phyloP scores from a whole-genome alignment of 2,329 filamentous ascomycete genomes.

The Pyricularia pennisetigena region DNA sequence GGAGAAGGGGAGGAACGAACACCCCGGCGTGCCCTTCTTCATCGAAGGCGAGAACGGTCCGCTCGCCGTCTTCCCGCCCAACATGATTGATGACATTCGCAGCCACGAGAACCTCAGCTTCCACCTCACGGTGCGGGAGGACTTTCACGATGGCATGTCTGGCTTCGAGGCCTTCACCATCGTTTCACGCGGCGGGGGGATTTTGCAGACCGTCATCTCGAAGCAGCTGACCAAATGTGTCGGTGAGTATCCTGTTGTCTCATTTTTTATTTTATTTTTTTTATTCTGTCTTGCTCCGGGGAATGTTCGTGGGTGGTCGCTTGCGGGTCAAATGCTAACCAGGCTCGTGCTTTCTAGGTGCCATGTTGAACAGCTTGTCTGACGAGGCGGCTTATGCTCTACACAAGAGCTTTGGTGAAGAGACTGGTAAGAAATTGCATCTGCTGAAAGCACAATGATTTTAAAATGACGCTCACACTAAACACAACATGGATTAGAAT shows the following conservation, averaged over 20 bases:
- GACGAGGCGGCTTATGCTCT: slow-evolving; percentile 22
- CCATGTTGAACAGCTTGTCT: slow-evolving; percentile 17
- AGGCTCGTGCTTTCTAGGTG: neutral
- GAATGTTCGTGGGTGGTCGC: neutral
- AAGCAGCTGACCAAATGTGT: slow-evolving; percentile 11
- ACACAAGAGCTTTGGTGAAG: slow-evolving; percentile 20
- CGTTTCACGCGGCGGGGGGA: slow-evolving; percentile 9
- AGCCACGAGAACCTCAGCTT: neutral
- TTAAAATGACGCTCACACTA: neutral
- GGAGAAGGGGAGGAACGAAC: neutral
- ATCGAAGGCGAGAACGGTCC: slow-evolving; percentile 3
- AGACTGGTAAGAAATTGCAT: neutral
- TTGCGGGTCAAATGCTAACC: neutral
- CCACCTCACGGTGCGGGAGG: slow-evolving; percentile 3
- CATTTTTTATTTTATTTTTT: neutral
- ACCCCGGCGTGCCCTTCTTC: neutral
- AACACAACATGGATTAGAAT: slow-evolving; percentile 17
- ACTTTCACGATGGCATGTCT: slow-evolving; percentile 10
- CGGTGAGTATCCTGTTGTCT: slow-evolving; percentile 3
- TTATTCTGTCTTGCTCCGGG: neutral
- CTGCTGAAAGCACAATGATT: neutral
- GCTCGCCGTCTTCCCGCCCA: neutral
- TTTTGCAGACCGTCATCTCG: slow-evolving; percentile 12
- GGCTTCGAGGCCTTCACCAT: slow-evolving; percentile 22
- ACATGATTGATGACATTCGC: slow-evolving; percentile 3